A percentile compares a stretch with the other conserved stretches of the same genome.
phyloP scores from a whole-genome alignment of 495 filamentous ascomycete genomes.

The Viridothelium virens region DNA sequence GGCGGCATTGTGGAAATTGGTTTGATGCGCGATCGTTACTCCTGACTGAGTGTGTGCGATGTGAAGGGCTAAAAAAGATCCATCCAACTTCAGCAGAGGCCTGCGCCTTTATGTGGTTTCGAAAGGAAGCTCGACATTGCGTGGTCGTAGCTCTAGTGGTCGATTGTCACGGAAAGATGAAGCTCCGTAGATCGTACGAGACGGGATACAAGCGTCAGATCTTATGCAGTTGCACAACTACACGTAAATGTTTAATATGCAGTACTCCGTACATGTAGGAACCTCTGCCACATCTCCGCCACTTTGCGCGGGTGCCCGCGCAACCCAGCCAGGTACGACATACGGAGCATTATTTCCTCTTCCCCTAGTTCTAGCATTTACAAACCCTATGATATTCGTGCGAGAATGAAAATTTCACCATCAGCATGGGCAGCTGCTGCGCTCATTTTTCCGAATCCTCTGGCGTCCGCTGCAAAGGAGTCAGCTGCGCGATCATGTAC shows the following conservation, averaged over 20 bases:
- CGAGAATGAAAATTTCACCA: too few species aligned
- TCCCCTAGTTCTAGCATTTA: too few species aligned
- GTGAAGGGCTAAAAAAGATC: background rate
- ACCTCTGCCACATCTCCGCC: too few species aligned
- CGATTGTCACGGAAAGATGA: background rate
- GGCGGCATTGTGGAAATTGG: background rate
- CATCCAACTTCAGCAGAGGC: background rate
- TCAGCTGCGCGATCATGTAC: constrained; percentile 57
- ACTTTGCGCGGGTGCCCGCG: background rate
- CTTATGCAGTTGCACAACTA: constrained; percentile 1
- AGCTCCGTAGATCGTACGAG: background rate
- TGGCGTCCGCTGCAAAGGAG: background rate
- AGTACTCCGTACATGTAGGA: too few species aligned
- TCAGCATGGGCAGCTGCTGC: background rate
- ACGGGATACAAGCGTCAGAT: background rate
- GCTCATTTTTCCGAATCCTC: background rate
- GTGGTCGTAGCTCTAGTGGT: background rate
- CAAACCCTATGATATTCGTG: too few species aligned
- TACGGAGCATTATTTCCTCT: too few species aligned
- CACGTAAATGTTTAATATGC: background rate
- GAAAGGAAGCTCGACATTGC: background rate
- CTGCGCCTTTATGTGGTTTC: background rate
- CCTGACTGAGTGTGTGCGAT: background rate
- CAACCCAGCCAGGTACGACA: background rate
- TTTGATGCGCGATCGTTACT: background rate